phyloP scores from a whole-genome alignment of 805 yeast species.

The Groenewaldozyma tartarivorans region DNA sequence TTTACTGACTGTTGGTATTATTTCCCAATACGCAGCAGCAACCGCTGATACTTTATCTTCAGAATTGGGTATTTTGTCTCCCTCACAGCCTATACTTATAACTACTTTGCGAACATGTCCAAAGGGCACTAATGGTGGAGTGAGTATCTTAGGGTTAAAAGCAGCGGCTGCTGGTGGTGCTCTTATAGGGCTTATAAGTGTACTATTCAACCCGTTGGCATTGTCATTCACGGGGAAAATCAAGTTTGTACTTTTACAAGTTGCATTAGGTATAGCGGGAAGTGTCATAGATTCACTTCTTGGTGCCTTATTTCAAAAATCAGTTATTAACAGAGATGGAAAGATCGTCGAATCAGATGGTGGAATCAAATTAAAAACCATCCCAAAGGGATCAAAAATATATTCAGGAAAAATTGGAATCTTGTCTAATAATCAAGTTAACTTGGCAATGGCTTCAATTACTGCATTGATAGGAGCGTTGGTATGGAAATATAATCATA shows the following conservation, averaged over 20 bases:
- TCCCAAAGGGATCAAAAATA: constrained; percentile 14
- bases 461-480: constrained; percentile 25
- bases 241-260: constrained; percentile 22
- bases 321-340: constrained; percentile 28
- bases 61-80: constrained; percentile 36
- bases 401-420: constrained; percentile 28
- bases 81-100: constrained; percentile 30
- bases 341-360: constrained; percentile 29
- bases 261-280: constrained; percentile 30
- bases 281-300: constrained; percentile 33
- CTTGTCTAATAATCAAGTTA: constrained; percentile 34
- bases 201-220: constrained; percentile 19
- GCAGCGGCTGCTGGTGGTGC: constrained; percentile 32
- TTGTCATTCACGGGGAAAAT: constrained; percentile 12
- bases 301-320: constrained; percentile 33
- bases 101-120: constrained; percentile 35
- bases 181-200: constrained; percentile 26
- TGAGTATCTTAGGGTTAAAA: constrained; percentile 29
- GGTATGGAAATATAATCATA: not conserved
- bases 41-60: constrained; percentile 41
- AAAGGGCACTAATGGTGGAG: constrained; percentile 41
- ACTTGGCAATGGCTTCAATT: constrained; percentile 27
- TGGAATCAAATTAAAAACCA: constrained; percentile 14
- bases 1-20: constrained; percentile 21
- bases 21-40: constrained; percentile 35